phyloP scores from a whole-genome alignment of 805 yeast genomes.

The Saturnispora halmiae region DNA sequence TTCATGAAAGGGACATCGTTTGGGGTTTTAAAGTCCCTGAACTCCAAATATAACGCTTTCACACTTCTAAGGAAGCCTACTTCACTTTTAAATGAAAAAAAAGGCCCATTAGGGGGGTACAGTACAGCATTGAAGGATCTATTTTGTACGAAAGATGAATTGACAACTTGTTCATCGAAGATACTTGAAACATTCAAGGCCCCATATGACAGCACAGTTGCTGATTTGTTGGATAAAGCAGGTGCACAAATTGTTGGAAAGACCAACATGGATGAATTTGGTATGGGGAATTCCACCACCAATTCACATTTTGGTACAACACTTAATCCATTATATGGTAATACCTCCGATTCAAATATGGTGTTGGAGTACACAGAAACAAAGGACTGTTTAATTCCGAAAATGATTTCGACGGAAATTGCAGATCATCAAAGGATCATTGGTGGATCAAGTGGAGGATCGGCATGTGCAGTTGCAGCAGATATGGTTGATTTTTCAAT shows the following conservation, averaged over 20 bases:
- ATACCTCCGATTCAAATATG: conserved; percentile 15
- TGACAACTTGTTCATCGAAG: conserved; percentile 75
- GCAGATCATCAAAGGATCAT: conserved; percentile 31
- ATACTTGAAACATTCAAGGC: conserved; percentile 52
- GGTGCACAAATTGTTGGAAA: conserved; percentile 64
- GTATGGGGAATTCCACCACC: conserved; percentile 80
- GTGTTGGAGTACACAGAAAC: conserved; percentile 19
- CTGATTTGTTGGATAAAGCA: conserved; percentile 38
- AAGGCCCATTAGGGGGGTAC: conserved; percentile 9
- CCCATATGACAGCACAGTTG: conserved; percentile 78
- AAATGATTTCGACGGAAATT: background rate
- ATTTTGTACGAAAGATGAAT: conserved; percentile 49
- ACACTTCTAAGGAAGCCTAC: conserved; percentile 28
- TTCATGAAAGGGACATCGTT: conserved; percentile 3
- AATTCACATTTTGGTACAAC: conserved; percentile 51
- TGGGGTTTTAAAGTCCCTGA: conserved; percentile 11
- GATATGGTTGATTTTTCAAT: conserved; percentile 62
- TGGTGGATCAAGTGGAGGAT: conserved; percentile 96
- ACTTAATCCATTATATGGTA: conserved; percentile 36
- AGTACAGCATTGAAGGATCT: conserved; percentile 67
- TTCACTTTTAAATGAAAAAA: background rate
- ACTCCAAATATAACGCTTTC: conserved; percentile 29
- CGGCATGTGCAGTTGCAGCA: conserved; percentile 85
- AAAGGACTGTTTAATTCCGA: conserved; percentile 3
- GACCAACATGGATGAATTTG: conserved; percentile 92